Evolutionary conservation across 2,329 filamentous ascomycete genomes (phyloP).

Genomic region (Gaeumannomyces sp.): DNA sequence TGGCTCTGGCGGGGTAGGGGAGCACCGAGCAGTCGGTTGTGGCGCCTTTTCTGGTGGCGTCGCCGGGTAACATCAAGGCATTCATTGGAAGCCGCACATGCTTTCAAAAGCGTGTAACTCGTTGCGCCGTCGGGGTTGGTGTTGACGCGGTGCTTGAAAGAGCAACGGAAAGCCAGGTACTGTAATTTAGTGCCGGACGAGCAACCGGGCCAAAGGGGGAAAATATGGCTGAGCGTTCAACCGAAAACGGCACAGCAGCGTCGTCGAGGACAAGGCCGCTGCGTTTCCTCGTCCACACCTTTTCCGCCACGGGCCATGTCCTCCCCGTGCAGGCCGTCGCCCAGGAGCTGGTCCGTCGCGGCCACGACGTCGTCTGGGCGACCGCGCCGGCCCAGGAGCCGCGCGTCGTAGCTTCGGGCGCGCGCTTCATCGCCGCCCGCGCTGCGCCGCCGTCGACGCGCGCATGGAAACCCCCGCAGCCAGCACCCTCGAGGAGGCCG

Average conservation of each 20-base stretch:
- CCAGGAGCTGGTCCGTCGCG: conserved; percentile 28
- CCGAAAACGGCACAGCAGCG: not conserved
- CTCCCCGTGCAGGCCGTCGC: conserved; percentile 34
- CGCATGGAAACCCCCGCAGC: conserved; percentile 22
- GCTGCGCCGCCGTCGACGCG: conserved; percentile 19
- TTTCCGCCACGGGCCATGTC: conserved; percentile 33
- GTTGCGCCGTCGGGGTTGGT: no score
- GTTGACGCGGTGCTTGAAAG: no score
- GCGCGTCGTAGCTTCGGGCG: conserved; percentile 28
- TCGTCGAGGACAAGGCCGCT: not conserved
- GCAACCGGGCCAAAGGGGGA: not conserved
- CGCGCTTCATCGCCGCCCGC: conserved; percentile 24
- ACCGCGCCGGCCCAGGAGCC: conserved; percentile 27
- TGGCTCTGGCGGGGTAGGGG: no score
- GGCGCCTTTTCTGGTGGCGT: no score
- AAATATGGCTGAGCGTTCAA: not conserved
- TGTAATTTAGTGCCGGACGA: no score
- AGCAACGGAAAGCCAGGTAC: no score
- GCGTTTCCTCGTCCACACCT: conserved; percentile 29
- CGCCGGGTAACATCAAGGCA: no score
- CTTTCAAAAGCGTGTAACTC: no score
- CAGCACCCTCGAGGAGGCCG: conserved; percentile 27
- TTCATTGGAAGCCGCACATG: no score
- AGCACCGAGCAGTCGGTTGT: no score
- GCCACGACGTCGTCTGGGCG: conserved; percentile 33